Evolutionary conservation across 2,329 filamentous ascomycete genomes (phyloP), one percentile per base, ranked within the genome.

Genomic region (Paracorniculantispora psalliotae): DNA sequence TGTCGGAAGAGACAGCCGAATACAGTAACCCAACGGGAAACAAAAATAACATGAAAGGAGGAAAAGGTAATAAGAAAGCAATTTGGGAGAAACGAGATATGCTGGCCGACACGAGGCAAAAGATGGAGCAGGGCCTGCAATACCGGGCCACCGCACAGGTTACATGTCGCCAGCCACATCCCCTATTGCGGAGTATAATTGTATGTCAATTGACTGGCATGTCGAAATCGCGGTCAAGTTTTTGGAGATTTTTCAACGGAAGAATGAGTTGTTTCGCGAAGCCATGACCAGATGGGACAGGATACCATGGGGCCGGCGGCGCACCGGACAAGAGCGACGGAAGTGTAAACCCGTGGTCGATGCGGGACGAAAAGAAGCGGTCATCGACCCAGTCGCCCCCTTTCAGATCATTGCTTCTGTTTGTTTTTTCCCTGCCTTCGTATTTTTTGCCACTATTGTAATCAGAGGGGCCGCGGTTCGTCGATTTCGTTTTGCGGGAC

Each of bases 141-240:
- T 52, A 43, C 17, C 50, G 26, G 35, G 12, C 28, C 41, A 47
- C 21, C 41, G 52, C 41, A 35, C 52, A 46, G 19, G 41, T 55
- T 41, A 25, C 37, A 30, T 28, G 37, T 23, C 46, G 23, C 13
- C 25, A 12, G 25, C 9, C 33, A 9, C 19, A 8, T 33, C 26
- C 19, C 28, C 52, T 37, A 35, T 55, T 47, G 41, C 12, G 52
- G 52, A 25, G 19, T n/a, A n/a, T n/a, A n/a, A n/a, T n/a, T n/a
- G n/a, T n/a, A 26, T 43, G 23, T 13, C 5, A n/a, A 23, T 17
- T 26, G 28, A 13, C 12, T 15, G n/a, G 2, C 17, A 12, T 54
- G 21, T 4, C 19, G 37, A 23, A 54, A 43, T 54, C 51, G 52
- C 52, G 52, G 52, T 55, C 41, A 55, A 47, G 52, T 28, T 37